Percentiles rank a stretch among this genome's conserved stretches.
Conservation (phyloP, 495 filamentous ascomycete genomes). For the Penicillium ochrochloron region DNA sequence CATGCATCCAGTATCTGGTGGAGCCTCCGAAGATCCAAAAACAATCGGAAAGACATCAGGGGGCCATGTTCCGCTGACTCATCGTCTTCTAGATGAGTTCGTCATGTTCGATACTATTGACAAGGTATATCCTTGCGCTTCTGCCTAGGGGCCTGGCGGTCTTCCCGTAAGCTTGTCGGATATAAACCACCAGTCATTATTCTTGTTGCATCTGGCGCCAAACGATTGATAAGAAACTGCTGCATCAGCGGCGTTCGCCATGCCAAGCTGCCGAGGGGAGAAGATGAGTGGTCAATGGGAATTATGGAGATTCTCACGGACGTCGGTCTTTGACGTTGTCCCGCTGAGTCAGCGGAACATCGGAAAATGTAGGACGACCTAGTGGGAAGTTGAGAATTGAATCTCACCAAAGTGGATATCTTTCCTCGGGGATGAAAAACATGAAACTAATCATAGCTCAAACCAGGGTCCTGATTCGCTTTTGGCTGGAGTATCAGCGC, state of each 20-base stretch:
- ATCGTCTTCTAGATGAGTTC: neutral
- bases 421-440: neutral
- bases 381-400: neutral
- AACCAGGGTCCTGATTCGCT: neutral
- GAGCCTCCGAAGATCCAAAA: constrained; percentile 1
- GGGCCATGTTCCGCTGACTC: neutral
- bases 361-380: neutral
- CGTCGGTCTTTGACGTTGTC: neutral
- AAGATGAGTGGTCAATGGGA: neutral
- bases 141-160: neutral
- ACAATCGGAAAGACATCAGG: neutral
- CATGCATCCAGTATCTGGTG: neutral
- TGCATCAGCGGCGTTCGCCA: neutral
- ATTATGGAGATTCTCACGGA: neutral
- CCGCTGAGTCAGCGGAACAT: constrained; percentile 4
- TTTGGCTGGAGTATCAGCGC: neutral
- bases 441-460: neutral
- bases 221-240: neutral
- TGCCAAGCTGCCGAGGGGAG: neutral
- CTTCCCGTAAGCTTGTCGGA: neutral
- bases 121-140: neutral
- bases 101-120: neutral
- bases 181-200: neutral
- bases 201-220: neutral
- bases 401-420: neutral